Conservation (phyloP, 768 basidiomycete species). For the Tricholoma flavovirens region DNA sequence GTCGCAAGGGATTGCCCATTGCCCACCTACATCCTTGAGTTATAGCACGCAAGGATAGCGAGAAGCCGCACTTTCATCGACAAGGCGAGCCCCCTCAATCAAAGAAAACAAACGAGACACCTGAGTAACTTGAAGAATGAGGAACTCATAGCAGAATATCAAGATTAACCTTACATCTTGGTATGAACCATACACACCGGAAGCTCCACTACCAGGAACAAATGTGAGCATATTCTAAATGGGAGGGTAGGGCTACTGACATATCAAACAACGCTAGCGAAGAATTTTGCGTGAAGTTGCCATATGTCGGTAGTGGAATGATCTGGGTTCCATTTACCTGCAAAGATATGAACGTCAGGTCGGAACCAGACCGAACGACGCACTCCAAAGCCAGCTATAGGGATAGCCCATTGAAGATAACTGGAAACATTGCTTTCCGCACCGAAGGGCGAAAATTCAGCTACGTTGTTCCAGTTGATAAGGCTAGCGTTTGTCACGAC, state of each 20-base stretch:
- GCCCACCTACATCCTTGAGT: slow-evolving; percentile 38
- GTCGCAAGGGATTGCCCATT: slow-evolving; percentile 74
- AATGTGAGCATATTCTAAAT: not conserved
- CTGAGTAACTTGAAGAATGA: slow-evolving; percentile 34
- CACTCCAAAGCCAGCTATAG: slow-evolving; percentile 51
- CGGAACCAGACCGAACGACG: slow-evolving; percentile 8
- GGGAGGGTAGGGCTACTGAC: slow-evolving; percentile 33
- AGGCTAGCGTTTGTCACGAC: slow-evolving; percentile 54
- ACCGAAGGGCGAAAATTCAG: slow-evolving; percentile 64
- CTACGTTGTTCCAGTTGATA: slow-evolving; percentile 71
- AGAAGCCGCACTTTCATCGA: slow-evolving; percentile 43
- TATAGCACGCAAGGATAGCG: not conserved
- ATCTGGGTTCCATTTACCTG: slow-evolving; percentile 55
- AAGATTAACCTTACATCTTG: slow-evolving; percentile 49
- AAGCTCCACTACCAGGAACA: slow-evolving; percentile 48
- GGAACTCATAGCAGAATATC: not conserved
- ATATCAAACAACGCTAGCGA: slow-evolving; percentile 71
- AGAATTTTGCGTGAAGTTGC: slow-evolving; percentile 42
- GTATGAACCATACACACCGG: slow-evolving; percentile 72
- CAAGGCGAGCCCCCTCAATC: slow-evolving; percentile 61
- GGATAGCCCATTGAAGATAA: slow-evolving; percentile 74
- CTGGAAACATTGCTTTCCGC: slow-evolving; percentile 54
- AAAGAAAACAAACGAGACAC: slow-evolving; percentile 59
- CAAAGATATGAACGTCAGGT: not conserved
- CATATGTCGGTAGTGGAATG: slow-evolving; percentile 59